Conservation (phyloP, 2,329 filamentous ascomycete genomes). For the Neopestalotiopsis rosae region DNA sequence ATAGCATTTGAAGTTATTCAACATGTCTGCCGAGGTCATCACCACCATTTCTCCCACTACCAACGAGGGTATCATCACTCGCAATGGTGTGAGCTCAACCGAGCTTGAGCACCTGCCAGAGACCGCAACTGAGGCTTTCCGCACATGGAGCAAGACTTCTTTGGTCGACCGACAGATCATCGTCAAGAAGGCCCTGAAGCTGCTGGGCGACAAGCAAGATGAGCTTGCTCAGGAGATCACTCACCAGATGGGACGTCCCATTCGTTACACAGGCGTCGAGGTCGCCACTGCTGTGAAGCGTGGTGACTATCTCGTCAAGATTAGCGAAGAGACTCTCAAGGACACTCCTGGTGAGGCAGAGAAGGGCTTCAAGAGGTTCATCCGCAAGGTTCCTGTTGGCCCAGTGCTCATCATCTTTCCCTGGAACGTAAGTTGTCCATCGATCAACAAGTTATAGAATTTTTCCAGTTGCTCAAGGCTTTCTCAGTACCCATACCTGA, state of each 20-base stretch:
- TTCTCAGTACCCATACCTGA: constrained; percentile 87
- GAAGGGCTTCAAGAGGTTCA: constrained; percentile 87
- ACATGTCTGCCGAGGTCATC: constrained; percentile 68
- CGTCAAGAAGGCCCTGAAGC: constrained; percentile 77
- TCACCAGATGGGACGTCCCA: constrained; percentile 93
- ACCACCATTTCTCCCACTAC: constrained; percentile 90
- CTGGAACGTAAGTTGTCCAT: constrained; percentile 77
- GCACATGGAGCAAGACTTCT: constrained; percentile 75
- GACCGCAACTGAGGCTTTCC: constrained; percentile 76
- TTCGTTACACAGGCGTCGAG: constrained; percentile 84
- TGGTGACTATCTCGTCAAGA: constrained; percentile 83
- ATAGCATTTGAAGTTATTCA: constrained; percentile 23
- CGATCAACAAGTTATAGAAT: not conserved
- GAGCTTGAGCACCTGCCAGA: constrained; percentile 77
- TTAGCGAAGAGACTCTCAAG: constrained; percentile 78
- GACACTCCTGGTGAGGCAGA: constrained; percentile 85
- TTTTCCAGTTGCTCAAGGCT: constrained; percentile 22
- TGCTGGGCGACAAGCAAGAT: constrained; percentile 75
- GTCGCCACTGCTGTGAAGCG: constrained; percentile 84
- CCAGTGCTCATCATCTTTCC: constrained; percentile 90
- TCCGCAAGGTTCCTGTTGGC: constrained; percentile 86
- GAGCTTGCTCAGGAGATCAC: constrained; percentile 85
- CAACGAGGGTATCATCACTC: constrained; percentile 81
- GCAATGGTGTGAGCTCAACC: constrained; percentile 72
- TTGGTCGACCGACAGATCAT: constrained; percentile 80